Conservation (phyloP, 2,329 filamentous ascomycete genomes). For the Trichoderma sp. region DNA sequence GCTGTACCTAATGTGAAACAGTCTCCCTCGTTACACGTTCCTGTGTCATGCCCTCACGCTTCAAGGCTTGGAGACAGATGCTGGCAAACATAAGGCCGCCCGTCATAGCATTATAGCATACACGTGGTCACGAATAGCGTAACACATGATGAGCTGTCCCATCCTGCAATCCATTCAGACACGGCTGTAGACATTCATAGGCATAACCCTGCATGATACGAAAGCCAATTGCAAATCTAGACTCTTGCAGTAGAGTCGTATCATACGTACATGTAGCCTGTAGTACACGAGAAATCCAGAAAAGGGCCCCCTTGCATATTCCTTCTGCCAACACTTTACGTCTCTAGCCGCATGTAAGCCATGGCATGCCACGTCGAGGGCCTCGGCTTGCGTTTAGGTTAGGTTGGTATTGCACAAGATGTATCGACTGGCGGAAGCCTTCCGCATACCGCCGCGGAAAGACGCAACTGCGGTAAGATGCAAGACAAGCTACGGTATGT, state of each 20-base stretch:
- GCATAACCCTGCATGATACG: neutral
- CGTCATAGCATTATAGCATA: neutral
- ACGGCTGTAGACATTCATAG: neutral
- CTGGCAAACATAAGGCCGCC: neutral
- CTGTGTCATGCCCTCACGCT: neutral
- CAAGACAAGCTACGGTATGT: neutral
- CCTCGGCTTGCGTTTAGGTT: neutral
- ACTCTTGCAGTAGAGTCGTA: neutral
- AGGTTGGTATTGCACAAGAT: neutral
- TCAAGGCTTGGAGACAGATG: neutral
- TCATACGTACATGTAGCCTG: neutral
- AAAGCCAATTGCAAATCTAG: neutral
- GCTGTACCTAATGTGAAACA: neutral
- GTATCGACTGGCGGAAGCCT: neutral
- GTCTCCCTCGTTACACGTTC: neutral
- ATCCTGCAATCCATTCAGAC: neutral
- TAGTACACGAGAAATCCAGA: neutral
- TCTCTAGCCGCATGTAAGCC: neutral
- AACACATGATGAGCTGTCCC: constrained; percentile 7
- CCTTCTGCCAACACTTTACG: constrained; percentile 18
- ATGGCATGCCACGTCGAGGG: constrained; percentile 10
- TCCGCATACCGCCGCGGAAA: neutral
- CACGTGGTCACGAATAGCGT: neutral
- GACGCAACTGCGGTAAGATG: neutral
- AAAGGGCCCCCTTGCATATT: constrained; percentile 9